A percentile compares a stretch with the other conserved stretches of the same genome.
Conservation (phyloP, 163 green algal species). For the Scenedesmus sp. region DNA sequence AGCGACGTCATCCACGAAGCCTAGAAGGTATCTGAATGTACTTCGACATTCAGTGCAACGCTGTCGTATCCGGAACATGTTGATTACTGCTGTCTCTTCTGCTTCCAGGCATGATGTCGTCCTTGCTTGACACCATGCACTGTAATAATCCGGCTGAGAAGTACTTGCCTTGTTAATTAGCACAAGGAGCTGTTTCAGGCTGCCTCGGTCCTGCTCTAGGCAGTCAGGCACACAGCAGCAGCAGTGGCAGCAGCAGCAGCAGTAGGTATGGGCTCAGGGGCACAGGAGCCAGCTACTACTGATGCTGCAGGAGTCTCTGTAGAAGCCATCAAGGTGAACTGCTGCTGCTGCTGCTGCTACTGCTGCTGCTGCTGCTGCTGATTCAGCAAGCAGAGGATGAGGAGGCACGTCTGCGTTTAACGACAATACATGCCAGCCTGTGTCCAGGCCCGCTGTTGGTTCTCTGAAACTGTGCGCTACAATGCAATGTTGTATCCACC, state of each 20-base stretch:
- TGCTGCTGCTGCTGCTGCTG: neutral
- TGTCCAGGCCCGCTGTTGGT: neutral
- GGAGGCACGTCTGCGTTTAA: neutral
- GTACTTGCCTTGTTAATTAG: neutral
- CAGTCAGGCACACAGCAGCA: neutral
- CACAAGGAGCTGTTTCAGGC: neutral
- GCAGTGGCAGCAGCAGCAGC: neutral
- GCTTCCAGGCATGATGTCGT: neutral
- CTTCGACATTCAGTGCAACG: too few relatives aligned
- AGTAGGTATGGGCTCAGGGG: neutral
- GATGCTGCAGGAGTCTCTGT: neutral
- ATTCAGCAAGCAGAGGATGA: neutral
- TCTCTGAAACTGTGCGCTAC: neutral
- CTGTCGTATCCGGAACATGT: neutral
- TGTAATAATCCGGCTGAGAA: neutral
- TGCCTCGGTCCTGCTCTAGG: neutral
- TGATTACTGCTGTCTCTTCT: neutral
- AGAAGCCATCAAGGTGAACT: constrained; percentile 32
- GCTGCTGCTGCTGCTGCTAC: neutral
- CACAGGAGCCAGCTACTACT: neutral
- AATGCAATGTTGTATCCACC: neutral
- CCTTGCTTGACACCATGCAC: neutral
- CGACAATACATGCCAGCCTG: neutral
- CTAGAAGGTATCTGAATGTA: too few relatives aligned
- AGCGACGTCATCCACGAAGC: too few relatives aligned